Evolutionary conservation across 2,329 filamentous ascomycete genomes (phyloP), one percentile per base, ranked within the genome.

Genomic region (Monilinia polystroma): DNA sequence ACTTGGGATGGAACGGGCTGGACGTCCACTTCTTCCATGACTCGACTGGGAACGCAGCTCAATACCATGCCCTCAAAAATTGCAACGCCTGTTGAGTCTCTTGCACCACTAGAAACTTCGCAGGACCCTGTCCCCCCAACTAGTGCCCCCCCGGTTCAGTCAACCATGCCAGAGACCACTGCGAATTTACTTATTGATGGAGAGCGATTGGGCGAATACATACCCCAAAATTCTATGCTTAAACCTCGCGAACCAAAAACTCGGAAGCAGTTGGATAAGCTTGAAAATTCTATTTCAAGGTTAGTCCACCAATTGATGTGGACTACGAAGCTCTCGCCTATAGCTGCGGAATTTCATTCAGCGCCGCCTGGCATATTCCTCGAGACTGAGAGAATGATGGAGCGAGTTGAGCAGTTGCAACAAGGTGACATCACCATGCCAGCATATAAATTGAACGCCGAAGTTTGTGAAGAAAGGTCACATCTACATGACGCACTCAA

Each of bases 401-500:
- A 55, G 23, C 62, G 67, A 43, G 64, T 75, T 38, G 51, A 69
- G 8, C 43, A 56, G 35, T 51, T 75, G 58, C 68, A 67, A 60
- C 57, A 53, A 18, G 47, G 65, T 16, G 68, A 69, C 41, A 67
- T 64, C 2, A 64, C 52, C 23, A 63, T 73, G 38, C 75, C 75
- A 35, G 63, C 35, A 26, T 76, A 72, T 32, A 59, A 49, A 63
- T 8, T 65, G 14, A 66, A 69, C 41, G 43, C 38, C 11, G 47
- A 68, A 20, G 32, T 51, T 68, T 70, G 55, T 8, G 65, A 49
- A 45, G 66, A 74, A 60, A 71, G 73, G 16, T 58, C 43, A 10
- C 60, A 67, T 41, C 63, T 77, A n/a, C 70, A 75, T 67, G 66
- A 57, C 11, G 66, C 74, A 10, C 35, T 77, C 7, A 62, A 55